Evolutionary conservation across 1,284 basidiomycete species (phyloP), one percentile per base, ranked within the genome.

Genomic region (Athelia psychrophila): DNA sequence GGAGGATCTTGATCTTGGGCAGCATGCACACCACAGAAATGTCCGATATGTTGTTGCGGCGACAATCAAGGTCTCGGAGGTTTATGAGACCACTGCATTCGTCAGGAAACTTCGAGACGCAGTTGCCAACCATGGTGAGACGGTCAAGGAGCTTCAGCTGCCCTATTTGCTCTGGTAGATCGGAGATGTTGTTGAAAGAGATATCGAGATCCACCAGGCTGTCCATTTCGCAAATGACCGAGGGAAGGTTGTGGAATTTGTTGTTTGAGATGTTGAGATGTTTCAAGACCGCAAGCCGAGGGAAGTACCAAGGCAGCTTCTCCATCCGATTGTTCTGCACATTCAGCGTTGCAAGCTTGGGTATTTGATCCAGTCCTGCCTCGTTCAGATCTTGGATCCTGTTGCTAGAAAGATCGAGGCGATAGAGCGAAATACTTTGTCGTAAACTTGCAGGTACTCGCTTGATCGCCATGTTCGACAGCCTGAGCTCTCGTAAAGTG

Each of bases 241-340:
- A 56, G 0, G 96, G 95, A 53, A 99, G 80, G n/a, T 66, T 70
- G 42, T 84, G 83, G 67, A 98, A 95, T 65, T 94, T 93, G 76
- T 99, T 99, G 74, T 98, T 99, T 47, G 94, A 97, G 56, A 99
- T 90, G 72, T 98, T 97, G 61, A 99, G 80, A 46, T 85, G 84
- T 51, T 83, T 83, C 49, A 98, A 80, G 47, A 78, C 70, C 35
- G 79, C 76, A 59, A 99, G 76, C 18, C 86, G 78, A 2, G 86
- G 80, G 60, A 98, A 95, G 64, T 93, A 92, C 69, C 82, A 83
- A 0, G 97, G 95, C 2, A 99, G 79, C 52, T 81, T 84, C 56
- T 91, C 88, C 61, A 99, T 81, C 30, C 94, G 84, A 67, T 99
- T 99, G 72, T 98, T 98, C 69, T 96, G 92, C 48, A 93, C 78